Conservation (phyloP, 257 asterid genomes). For the Gardenia jasminoides region DNA sequence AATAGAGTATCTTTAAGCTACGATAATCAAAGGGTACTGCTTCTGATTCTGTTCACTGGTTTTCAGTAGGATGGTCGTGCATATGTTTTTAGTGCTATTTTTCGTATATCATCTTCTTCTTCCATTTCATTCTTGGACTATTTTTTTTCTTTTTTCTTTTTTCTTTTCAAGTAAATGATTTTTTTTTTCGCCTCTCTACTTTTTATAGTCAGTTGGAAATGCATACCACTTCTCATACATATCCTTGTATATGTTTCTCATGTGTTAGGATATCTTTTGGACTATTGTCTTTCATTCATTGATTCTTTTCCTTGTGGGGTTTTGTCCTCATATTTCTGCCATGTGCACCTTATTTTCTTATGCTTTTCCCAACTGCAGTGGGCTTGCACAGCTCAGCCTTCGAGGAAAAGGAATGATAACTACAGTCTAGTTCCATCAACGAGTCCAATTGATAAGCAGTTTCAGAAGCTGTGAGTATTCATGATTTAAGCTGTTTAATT, state of each 20-base stretch:
- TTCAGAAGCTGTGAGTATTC: conserved; percentile 61
- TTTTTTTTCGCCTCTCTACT: neutral
- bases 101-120: neutral
- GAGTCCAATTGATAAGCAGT: conserved; percentile 46
- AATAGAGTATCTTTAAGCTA: conserved; percentile 37
- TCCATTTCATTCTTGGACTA: neutral
- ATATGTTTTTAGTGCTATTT: neutral
- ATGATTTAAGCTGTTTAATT: neutral
- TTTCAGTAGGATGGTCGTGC: conserved; percentile 1
- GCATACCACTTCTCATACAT: neutral
- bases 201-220: neutral
- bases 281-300: neutral
- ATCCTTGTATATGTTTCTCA: too few species aligned
- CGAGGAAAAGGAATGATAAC: conserved; percentile 43
- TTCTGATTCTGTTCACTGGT: conserved; percentile 7
- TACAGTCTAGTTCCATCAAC: conserved; percentile 45
- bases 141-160: too few species aligned
- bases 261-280: neutral
- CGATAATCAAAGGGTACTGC: conserved; percentile 44
- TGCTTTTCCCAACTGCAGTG: conserved; percentile 31
- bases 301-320: neutral
- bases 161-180: neutral
- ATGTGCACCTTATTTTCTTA: conserved; percentile 17
- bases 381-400: conserved; percentile 36
- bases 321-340: neutral